Evolutionary conservation across 2,329 filamentous ascomycete genomes (phyloP), one percentile per base, ranked within the genome.

Genomic region (Fusarium sp.): DNA sequence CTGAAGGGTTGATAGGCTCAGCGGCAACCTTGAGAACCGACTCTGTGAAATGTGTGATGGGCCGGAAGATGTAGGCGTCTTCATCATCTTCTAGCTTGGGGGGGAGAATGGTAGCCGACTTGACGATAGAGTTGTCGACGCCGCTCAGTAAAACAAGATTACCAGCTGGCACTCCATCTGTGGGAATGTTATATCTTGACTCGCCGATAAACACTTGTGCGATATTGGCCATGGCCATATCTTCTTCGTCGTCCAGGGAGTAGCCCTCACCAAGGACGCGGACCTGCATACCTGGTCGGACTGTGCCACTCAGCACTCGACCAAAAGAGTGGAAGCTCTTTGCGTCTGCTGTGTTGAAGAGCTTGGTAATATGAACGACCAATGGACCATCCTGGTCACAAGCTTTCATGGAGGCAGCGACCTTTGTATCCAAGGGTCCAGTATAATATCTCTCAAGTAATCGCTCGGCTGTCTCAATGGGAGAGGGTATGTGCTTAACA

Each of bases 11-110:
- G 79, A 99, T 96, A 2, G 96, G 96, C 81, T 99, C 96, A 11
- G 99, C 95, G 0, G 96, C 96, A 33, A 99, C 92, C 83, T 99
- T 99, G 80, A 99, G 92, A 2, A 99, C 94, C 2, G 95, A 98
- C 78, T 99, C 93, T 31, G 96, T 98, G 81, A 98, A 97, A 81
- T 99, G 96, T 11, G 90, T 89, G 63, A 99, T 88, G 1, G 96
- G 95, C 69, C 90, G 92, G 87, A 99, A 98, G 75, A 99, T 97
- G 79, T 97, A 97, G 1, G 93, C 94, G 66, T 97, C 94, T 79
- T 98, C 95, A 46, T 96, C 89, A 53, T 97, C 91, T 26, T 93
- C 91, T 11, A 97, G 85, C 70, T 90, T 91, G 38, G 89, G 88
- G 3, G 93, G 89, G 29, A 99, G 89, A 47, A 99, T 86, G 0